A percentile compares a stretch with the other conserved stretches of the same genome.
Conservation (phyloP, 176 grass and related monocot genomes). For the Cocos nucifera region DNA sequence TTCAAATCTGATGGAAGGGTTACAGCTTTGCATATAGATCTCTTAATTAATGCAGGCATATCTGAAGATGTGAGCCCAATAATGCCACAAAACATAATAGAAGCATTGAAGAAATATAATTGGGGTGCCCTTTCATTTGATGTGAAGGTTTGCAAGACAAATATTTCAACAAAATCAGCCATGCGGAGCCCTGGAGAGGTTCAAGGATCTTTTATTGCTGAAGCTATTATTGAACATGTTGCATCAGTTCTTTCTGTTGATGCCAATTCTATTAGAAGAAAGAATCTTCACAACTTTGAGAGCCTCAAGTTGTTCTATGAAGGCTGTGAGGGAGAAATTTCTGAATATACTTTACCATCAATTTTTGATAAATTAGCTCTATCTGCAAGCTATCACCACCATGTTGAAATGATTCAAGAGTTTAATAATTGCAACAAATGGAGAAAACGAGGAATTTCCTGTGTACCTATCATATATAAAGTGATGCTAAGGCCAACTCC, state of each 20-base stretch:
- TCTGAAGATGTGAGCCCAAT: conserved; percentile 52
- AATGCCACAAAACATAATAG: conserved; percentile 67
- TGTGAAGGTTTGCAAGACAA: conserved; percentile 81
- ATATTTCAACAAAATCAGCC: conserved; percentile 63
- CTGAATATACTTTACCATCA: conserved; percentile 62
- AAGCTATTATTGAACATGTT: conserved; percentile 86
- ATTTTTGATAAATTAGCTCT: conserved; percentile 52
- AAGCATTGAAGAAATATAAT: conserved; percentile 77
- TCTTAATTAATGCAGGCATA: conserved; percentile 79
- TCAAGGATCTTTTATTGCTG: conserved; percentile 86
- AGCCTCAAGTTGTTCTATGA: conserved; percentile 68
- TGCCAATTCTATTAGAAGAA: conserved; percentile 55
- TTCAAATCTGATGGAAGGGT: conserved; percentile 82
- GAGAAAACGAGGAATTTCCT: conserved; percentile 74
- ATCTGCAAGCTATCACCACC: conserved; percentile 33
- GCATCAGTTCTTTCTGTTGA: conserved; percentile 53
- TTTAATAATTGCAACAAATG: conserved; percentile 74
- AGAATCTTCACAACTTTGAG: conserved; percentile 78
- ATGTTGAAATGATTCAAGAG: conserved; percentile 37
- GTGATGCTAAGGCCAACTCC: conserved; percentile 51
- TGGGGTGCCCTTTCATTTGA: conserved; percentile 95
- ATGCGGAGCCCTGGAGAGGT: conserved; percentile 92
- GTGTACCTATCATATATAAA: conserved; percentile 60
- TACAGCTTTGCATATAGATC: conserved; percentile 82
- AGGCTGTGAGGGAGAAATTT: conserved; percentile 49